Evolutionary conservation across 1,139 yeast species (phyloP), one percentile per base, ranked within the genome.

Genomic region (Schwanniomyces etchellsii): DNA sequence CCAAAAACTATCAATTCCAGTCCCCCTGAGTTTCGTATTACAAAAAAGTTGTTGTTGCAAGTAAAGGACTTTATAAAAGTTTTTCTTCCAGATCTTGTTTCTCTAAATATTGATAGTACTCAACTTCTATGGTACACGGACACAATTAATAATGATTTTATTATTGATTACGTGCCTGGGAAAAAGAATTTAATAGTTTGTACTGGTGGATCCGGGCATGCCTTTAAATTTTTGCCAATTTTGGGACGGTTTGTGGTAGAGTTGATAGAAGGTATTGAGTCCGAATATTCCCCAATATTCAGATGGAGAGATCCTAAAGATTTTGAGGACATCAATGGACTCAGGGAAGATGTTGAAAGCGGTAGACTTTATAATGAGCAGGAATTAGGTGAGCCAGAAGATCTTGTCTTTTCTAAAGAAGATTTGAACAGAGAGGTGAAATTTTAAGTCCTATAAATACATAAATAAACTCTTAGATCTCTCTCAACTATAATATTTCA

Each of bases 191-290:
- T 69, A 10, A 48, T 61, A 32, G 55, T 70, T 16, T 68, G 64
- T 3, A 55, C 65, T 34, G 74, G 74, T 25, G 75, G 70, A 2
- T 60, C 67, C 9, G 69, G 71, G 12, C 73, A 66, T 43, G 58
- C 60, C 2, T 58, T 57, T 43, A 58, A 59, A 39, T 55, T 57
- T 43, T 40, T 52, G 20, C 60, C 57, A 4, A 61, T 56, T 3
- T 39, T 60, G 18, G 67, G 66, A 2, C 50, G 47, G 32, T 58
- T 42, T 28, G 48, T 59, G 20, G 52, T 48, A 5, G 55, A 59
- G 28, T 42, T 39, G 16, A 33, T 58, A 16, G 44, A 48, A 30
- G 54, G 51, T 5, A 37, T 39, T 9, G 46, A 48, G 6, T 45
- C 45, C 28, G 40, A 43, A 20, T 50, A 53, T 32, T 46, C 50